A percentile compares a stretch with the other conserved stretches of the same genome.
These are phyloP conservation scores for Tieghemostelium lacteum DNA, from an alignment of 78 protist species.

Conservation along the genomic window DNA sequence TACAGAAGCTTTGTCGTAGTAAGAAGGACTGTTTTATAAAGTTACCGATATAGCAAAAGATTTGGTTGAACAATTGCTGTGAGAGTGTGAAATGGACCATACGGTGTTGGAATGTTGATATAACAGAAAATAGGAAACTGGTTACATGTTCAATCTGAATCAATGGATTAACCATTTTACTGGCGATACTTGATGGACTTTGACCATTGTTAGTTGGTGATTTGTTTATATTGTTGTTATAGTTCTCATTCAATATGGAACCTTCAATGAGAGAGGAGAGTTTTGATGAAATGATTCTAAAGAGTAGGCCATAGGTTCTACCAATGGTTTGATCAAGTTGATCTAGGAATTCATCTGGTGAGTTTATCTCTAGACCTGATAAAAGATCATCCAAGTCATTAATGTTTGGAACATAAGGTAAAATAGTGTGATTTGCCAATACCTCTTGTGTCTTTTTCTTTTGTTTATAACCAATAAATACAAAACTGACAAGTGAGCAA, in stretches of 20 bases:
- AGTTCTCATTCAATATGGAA: conserved; percentile 61
- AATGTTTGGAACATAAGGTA: conserved; percentile 21
- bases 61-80: conserved; percentile 65
- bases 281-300: background rate
- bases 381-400: conserved; percentile 18
- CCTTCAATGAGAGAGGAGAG: conserved; percentile 26
- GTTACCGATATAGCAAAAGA: conserved; percentile 52
- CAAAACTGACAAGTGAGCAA: conserved; percentile 14
- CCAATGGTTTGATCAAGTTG: conserved; percentile 36
- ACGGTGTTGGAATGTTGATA: conserved; percentile 34
- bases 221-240: too few species aligned
- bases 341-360: conserved; percentile 8
- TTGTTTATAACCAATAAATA: too few species aligned
- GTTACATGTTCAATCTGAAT: background rate
- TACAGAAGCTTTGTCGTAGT: conserved; percentile 49
- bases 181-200: background rate
- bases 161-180: background rate
- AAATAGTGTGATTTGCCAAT: background rate
- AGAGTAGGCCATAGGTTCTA: conserved; percentile 32
- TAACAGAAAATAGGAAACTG: conserved; percentile 7
- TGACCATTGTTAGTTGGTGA: background rate
- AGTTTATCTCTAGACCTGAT: background rate
- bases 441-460: too few species aligned
- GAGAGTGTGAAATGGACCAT: conserved; percentile 66
- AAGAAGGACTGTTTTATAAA: conserved; percentile 33